Conservation (phyloP, 352 stramenopile species). For the Aphanomyces stellatus region DNA sequence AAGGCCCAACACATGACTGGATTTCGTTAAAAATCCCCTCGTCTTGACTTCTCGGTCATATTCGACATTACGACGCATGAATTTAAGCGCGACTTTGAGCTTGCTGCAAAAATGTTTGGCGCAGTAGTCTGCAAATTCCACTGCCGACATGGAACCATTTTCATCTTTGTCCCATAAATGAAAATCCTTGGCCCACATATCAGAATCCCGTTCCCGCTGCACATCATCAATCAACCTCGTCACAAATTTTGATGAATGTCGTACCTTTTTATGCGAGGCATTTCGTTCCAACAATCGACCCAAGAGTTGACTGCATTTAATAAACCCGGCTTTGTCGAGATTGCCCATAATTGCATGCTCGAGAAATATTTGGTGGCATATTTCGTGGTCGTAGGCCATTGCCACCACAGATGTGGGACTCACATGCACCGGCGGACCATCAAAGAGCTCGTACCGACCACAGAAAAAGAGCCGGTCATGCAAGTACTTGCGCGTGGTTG, state of each 20-base stretch:
- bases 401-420: background rate
- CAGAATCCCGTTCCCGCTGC: background rate
- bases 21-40: background rate
- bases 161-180: too few relatives aligned
- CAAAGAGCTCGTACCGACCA: background rate
- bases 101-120: background rate
- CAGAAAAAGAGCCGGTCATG: background rate
- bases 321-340: background rate
- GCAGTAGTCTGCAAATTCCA: background rate
- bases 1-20: background rate
- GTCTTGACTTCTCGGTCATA: background rate
- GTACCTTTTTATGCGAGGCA: background rate
- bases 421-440: background rate
- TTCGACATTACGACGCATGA: background rate
- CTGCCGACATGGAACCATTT: background rate
- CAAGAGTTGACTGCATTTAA: background rate
- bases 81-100: slow-evolving; percentile 1
- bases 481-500: background rate
- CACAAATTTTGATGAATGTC: too few relatives aligned
- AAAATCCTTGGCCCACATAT: background rate
- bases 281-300: background rate
- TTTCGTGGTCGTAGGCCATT: background rate
- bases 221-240: background rate
- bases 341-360: too few relatives aligned
- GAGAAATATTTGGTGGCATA: background rate